These are phyloP conservation scores for Globisporangium carolinianum DNA, from an alignment of 352 stramenopile species.

Conservation along the genomic window DNA sequence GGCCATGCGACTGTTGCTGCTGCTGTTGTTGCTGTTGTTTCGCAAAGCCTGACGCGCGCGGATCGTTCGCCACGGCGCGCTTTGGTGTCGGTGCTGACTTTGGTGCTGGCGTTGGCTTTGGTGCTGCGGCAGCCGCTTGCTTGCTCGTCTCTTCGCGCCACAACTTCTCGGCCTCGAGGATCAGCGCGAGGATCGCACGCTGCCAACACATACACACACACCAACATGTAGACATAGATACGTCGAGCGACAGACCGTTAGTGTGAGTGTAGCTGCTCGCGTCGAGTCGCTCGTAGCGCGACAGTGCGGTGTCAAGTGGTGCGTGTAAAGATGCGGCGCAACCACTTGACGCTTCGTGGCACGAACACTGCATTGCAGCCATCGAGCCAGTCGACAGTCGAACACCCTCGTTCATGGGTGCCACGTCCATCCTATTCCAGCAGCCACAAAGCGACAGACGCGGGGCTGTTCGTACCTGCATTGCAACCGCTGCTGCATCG, in stretches of 20 bases:
- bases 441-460: too few species aligned
- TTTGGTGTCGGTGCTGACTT: neutral
- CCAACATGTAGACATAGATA: neutral
- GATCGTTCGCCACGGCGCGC: neutral
- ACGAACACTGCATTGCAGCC: neutral
- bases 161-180: constrained; percentile 62
- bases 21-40: constrained; percentile 2
- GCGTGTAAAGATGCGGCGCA: too few species aligned
- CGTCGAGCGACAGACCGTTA: neutral
- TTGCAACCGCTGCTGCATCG: constrained; percentile 29
- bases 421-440: too few species aligned
- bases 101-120: neutral
- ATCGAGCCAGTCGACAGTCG: neutral
- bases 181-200: constrained; percentile 60
- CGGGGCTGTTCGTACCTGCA: constrained; percentile 31
- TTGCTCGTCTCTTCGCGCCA: constrained; percentile 41
- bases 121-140: neutral
- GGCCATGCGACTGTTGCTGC: neutral
- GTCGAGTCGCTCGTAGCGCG: neutral
- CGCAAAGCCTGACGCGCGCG: neutral
- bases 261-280: neutral
- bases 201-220: constrained; percentile 10
- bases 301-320: too few species aligned
- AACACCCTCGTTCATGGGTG: too few species aligned
- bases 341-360: too few species aligned